Evolutionary conservation across 1,139 yeast species (phyloP), one percentile per base, ranked within the genome.

Genomic region (Hyphopichia khmerensis): DNA sequence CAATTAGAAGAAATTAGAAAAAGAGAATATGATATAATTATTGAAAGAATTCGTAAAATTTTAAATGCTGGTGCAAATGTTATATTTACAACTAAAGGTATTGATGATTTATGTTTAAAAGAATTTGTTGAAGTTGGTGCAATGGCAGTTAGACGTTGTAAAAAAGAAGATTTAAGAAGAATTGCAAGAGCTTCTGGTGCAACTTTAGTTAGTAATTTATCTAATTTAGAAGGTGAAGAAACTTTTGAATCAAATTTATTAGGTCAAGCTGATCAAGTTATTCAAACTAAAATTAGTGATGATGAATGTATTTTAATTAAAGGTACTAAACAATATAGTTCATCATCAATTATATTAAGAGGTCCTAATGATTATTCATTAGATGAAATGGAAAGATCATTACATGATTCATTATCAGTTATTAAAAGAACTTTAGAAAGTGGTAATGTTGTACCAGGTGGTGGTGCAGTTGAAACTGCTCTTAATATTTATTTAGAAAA

Each of bases 131-230:
- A 95, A 67, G 88, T 91, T 36, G 91, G 93, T 37, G 95, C 93
- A 40, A 90, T 95, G 93, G 99, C 96, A 14, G 99, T 95, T 35
- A 85, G 99, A 74, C 83, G 99, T 57, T 91, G 98, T 75, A 89
- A 90, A 68, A 91, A 90, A 64, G 99, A 93, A 66, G 99, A 95
- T 65, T 76, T 95, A 57, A 82, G 96, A 65, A 82, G 99, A 72
- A 93, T 95, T 56, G 98, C 99, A 10, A 82, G 96, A 60, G 99
- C 99, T 33, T 89, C 98, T 4, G 99, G 99, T 46, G 99, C 97
- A 34, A 87, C 96, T 3, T 72, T 95, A 57, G 79, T 95, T 40
- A 76, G 88, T 47, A 86, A 88, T 49, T 80, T 95, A 79, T 85
- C 96, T 45, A 93, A 95, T 61, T 77, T 95, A 65, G 99, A 93